Evolutionary conservation across 2,329 filamentous ascomycete genomes (phyloP).

Genomic region (Ophiocordyceps robertsii): DNA sequence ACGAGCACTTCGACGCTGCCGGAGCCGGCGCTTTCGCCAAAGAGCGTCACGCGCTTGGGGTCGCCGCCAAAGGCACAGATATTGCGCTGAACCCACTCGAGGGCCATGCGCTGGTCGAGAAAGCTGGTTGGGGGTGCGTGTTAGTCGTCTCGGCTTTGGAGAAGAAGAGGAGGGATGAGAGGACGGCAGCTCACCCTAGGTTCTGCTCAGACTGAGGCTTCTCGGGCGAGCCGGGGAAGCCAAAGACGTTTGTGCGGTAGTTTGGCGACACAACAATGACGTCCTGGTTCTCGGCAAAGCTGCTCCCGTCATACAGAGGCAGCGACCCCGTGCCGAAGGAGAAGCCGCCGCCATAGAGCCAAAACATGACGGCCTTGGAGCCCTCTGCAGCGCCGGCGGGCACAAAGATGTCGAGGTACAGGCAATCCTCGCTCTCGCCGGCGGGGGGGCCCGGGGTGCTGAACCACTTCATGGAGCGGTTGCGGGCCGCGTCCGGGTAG

Average conservation of each 20-base stretch:
- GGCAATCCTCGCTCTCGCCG: slow-evolving; percentile 18
- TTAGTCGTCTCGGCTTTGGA: neutral
- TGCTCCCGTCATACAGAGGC: slow-evolving; percentile 24
- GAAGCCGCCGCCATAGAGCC: slow-evolving; percentile 29
- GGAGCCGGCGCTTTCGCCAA: slow-evolving; percentile 39
- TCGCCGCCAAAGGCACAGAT: slow-evolving; percentile 51
- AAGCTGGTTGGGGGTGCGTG: neutral
- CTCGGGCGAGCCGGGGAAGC: slow-evolving; percentile 18
- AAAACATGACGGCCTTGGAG: slow-evolving; percentile 28
- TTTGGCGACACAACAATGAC: slow-evolving; percentile 32
- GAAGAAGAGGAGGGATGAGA: neutral
- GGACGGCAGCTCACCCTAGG: neutral
- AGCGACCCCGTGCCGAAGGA: slow-evolving; percentile 19
- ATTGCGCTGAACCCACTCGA: slow-evolving; percentile 49
- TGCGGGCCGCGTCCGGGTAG: slow-evolving; percentile 6
- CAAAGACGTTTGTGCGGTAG: slow-evolving; percentile 28
- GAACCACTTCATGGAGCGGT: slow-evolving; percentile 7
- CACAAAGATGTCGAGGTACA: slow-evolving; percentile 19
- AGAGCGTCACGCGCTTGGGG: slow-evolving; percentile 45
- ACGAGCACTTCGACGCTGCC: slow-evolving; percentile 31
- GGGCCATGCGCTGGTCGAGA: slow-evolving; percentile 38
- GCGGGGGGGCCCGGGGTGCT: slow-evolving; percentile 10
- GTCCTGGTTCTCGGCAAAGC: slow-evolving; percentile 26
- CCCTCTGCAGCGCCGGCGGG: slow-evolving; percentile 8
- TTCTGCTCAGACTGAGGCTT: slow-evolving; percentile 1